Evolutionary conservation across 768 basidiomycete species (phyloP).

Genomic region (Strobilomyces echinocephalus): DNA sequence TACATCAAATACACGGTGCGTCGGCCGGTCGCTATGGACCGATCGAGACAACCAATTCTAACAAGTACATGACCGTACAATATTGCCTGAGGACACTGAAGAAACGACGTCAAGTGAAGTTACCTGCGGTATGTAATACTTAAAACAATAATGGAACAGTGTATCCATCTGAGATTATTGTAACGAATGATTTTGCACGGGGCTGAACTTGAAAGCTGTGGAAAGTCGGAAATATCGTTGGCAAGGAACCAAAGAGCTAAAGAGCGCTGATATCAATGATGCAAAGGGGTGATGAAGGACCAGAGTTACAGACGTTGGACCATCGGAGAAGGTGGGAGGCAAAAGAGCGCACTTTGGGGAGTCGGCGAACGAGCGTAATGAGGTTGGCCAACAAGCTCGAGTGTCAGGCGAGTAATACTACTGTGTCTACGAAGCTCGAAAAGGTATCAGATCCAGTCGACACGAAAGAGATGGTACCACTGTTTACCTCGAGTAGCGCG

Average conservation of each 20-base stretch:
- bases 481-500: slow-evolving; percentile 1
- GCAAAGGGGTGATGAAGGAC: slow-evolving; percentile 3
- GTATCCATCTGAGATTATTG: slow-evolving; percentile 15
- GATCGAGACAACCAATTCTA: slow-evolving; percentile 8
- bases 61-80: slow-evolving; percentile 12
- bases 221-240: not conserved
- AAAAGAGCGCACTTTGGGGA: not conserved
- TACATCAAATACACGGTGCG: not conserved
- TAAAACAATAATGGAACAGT: slow-evolving; percentile 3
- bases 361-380: not conserved
- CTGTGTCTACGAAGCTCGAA: not conserved
- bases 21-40: slow-evolving; percentile 1
- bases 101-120: slow-evolving; percentile 10
- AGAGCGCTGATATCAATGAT: slow-evolving; percentile 1
- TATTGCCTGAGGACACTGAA: slow-evolving; percentile 4
- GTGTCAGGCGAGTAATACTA: not conserved
- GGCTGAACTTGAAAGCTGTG: not conserved
- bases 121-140: slow-evolving; percentile 11
- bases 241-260: not conserved
- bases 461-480: too few species aligned
- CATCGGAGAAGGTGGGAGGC: not conserved
- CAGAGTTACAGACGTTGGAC: slow-evolving; percentile 1
- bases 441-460: not conserved
- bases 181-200: slow-evolving; percentile 12
- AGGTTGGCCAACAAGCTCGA: not conserved